phyloP scores from a whole-genome alignment of 768 basidiomycete species.

The Naganishia antarctica region DNA sequence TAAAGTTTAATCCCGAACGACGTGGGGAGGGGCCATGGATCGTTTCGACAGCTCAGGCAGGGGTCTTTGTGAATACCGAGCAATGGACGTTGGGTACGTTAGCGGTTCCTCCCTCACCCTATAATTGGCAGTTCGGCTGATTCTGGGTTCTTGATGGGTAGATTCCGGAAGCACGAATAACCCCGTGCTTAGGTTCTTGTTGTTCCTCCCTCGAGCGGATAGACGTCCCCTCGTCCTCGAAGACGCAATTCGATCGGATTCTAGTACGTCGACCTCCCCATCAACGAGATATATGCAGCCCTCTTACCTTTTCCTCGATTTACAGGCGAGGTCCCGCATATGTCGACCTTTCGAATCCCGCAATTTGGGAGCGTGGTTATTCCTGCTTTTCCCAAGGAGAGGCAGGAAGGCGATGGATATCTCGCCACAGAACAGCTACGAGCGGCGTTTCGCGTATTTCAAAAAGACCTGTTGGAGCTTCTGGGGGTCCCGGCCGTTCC shows the following conservation, averaged over 20 bases:
- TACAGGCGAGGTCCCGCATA: neutral
- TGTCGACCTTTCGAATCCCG: conserved; percentile 72
- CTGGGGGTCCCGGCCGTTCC: conserved; percentile 71
- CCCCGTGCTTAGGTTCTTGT: conserved; percentile 84
- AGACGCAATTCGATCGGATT: conserved; percentile 51
- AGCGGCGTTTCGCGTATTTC: conserved; percentile 37
- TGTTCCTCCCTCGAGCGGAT: conserved; percentile 73
- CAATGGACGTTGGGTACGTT: conserved; percentile 86
- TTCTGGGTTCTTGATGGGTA: conserved; percentile 43
- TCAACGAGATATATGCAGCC: no score
- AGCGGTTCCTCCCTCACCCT: neutral
- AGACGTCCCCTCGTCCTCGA: conserved; percentile 68
- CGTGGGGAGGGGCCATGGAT: conserved; percentile 53
- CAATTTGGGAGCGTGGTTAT: conserved; percentile 91
- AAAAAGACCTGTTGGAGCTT: conserved; percentile 68
- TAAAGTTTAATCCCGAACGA: conserved; percentile 49
- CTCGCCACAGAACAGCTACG: neutral
- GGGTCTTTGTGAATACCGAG: conserved; percentile 90
- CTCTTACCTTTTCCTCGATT: neutral
- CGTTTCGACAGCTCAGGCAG: conserved; percentile 74
- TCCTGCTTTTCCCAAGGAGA: conserved; percentile 25
- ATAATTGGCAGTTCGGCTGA: neutral
- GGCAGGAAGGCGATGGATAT: neutral
- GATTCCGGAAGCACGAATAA: conserved; percentile 90
- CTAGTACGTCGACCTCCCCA: no score